Conservation (phyloP, 2,329 filamentous ascomycete species). For the Phaeosphaeriaceae sp. region DNA sequence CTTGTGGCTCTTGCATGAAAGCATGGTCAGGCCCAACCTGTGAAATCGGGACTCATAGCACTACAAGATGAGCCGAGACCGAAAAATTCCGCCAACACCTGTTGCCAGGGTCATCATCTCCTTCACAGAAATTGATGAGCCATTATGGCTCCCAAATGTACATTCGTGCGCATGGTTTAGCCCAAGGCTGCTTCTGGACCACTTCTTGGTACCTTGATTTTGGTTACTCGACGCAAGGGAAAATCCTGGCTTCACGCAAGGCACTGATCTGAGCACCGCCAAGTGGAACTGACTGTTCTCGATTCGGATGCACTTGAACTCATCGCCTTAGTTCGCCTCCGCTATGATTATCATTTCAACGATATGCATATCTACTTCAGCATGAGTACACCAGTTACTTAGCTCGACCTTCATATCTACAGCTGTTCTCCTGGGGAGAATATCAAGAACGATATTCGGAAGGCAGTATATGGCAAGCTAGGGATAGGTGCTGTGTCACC, state of each 20-base stretch:
- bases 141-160: background rate
- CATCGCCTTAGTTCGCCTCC: background rate
- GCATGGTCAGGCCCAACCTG: constrained; percentile 18
- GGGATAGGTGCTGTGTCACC: background rate
- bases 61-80: background rate
- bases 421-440: too few relatives aligned
- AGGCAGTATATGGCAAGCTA: background rate
- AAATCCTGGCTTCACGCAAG: background rate
- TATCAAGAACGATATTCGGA: too few relatives aligned
- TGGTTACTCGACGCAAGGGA: background rate
- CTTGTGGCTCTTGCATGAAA: constrained; percentile 18
- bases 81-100: background rate
- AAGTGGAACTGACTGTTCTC: background rate
- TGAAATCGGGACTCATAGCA: background rate
- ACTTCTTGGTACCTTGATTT: background rate
- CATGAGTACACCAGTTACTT: too few relatives aligned
- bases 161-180: too few relatives aligned
- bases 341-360: too few relatives aligned
- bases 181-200: background rate
- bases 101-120: background rate
- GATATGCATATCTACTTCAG: too few relatives aligned
- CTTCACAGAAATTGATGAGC: too few relatives aligned
- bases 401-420: too few relatives aligned
- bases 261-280: background rate
- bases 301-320: background rate